Evolutionary conservation across 441 rosid species (phyloP), one percentile per base, ranked within the genome.

Genomic region (Pelargonium cotyledonis): DNA sequence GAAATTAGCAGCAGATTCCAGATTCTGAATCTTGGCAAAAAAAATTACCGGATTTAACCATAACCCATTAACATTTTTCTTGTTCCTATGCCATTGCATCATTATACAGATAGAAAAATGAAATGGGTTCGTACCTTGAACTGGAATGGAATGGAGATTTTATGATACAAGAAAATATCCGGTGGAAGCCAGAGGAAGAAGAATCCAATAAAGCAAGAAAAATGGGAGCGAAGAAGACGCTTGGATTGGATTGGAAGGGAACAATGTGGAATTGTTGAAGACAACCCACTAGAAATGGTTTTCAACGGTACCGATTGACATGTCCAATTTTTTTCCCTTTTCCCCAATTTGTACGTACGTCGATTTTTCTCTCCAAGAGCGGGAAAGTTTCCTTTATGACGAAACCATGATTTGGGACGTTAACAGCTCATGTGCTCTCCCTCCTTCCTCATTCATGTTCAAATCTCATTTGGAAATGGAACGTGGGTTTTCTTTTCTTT

Each of bases 81-180:
- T 4, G 60, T 53, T 15, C 16, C 19, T n/a, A 53, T 53, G 16
- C 19, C 6, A 53, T 53, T 53, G 6, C 60, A 53, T 19, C 57
- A 19, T 53, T 6, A 43, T 7, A 43, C 1, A 43, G 8, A 11
- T 19, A 53, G 21, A 53, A 19, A 53, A 15, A 53, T n/a, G 21
- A 53, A 53, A 53, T 53, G 60, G 60, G 21, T 53, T 53, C 1
- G 60, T 53, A 53, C 60, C 60, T 53, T 53, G 60, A 2, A 26
- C 29, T 26, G 29, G 29, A 53, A n/a, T 53, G 16, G 60, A 15
- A n/a, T 6, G 19, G 6, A n/a, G 19, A 4, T 0, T 53, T 15
- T 53, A 18, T n/a, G 60, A 53, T 14, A 19, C 29, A 26, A 53
- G 21, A 8, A 53, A 53, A n/a, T 53, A n/a, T 53, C 19, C 60